phyloP scores from a whole-genome alignment of 495 filamentous ascomycete genomes.

The Penicillium bialowiezense region DNA sequence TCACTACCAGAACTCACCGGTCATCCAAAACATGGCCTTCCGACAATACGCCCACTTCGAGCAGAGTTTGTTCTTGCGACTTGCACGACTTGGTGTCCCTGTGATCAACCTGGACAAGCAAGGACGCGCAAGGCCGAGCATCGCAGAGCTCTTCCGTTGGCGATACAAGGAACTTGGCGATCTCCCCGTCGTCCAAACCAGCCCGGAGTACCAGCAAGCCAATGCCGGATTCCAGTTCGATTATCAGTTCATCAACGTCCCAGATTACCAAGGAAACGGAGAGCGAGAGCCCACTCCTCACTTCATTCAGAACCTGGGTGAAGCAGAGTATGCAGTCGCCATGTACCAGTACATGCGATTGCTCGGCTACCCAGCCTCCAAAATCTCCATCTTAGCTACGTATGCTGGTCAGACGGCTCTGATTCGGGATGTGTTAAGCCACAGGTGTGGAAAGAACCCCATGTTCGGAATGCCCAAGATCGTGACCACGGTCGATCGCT shows the following conservation, averaged over 20 bases:
- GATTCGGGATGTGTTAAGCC: constrained; percentile 83
- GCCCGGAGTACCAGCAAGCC: constrained; percentile 70
- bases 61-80: constrained; percentile 87
- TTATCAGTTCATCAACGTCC: constrained; percentile 96
- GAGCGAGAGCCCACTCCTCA: constrained; percentile 92
- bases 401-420: constrained; percentile 94
- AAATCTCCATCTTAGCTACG: constrained; percentile 86
- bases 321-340: constrained; percentile 95
- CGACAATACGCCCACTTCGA: constrained; percentile 93
- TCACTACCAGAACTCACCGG: constrained; percentile 93
- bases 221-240: constrained; percentile 93
- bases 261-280: constrained; percentile 87
- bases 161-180: constrained; percentile 80
- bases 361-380: constrained; percentile 88
- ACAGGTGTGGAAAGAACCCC: constrained; percentile 76
- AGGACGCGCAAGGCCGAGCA: constrained; percentile 80
- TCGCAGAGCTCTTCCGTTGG: constrained; percentile 92
- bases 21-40: constrained; percentile 95
- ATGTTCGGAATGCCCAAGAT: constrained; percentile 89
- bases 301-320: constrained; percentile 95
- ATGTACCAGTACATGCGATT: constrained; percentile 97
- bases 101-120: constrained; percentile 88
- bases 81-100: constrained; percentile 87
- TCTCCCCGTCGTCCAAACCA: constrained; percentile 66
- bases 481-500: constrained; percentile 95